A percentile compares a stretch with the other conserved stretches of the same genome.
These are phyloP conservation scores for Annona squamosa DNA, from an alignment of 164 flowering plant species.

Conservation along the genomic window DNA sequence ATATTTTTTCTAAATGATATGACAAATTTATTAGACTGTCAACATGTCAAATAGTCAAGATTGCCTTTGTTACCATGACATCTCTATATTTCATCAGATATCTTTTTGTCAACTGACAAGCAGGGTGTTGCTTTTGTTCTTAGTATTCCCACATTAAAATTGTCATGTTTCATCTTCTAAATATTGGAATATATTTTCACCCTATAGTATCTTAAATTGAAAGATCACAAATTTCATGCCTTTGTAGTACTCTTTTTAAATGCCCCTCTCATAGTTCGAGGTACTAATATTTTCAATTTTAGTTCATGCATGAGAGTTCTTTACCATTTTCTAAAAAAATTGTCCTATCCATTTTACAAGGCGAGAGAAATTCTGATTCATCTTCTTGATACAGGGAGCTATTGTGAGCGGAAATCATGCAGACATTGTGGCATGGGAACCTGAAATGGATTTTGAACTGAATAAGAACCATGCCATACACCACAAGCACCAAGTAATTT, in stretches of 20 bases:
- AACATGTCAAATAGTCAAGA: too few species aligned
- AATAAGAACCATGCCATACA: constrained; percentile 44
- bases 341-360: background rate
- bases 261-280: background rate
- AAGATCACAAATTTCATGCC: background rate
- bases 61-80: too few species aligned
- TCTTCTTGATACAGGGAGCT: constrained; percentile 51
- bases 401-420: constrained; percentile 78
- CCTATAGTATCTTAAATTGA: background rate
- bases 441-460: constrained; percentile 63
- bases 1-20: too few species aligned
- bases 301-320: too few species aligned
- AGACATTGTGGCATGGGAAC: constrained; percentile 96
- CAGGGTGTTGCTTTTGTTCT: too few species aligned
- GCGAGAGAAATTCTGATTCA: background rate
- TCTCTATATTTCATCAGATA: too few species aligned
- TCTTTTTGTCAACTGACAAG: too few species aligned
- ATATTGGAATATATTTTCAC: too few species aligned
- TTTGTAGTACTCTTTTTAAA: background rate
- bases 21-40: too few species aligned
- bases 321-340: too few species aligned
- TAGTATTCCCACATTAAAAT: too few species aligned
- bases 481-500: constrained; percentile 71
- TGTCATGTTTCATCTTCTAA: too few species aligned
- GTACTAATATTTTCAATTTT: background rate